Base-by-base conservation (phyloP, 1,139 yeast species). In the Geotrichum cucujoidarum region DNA sequence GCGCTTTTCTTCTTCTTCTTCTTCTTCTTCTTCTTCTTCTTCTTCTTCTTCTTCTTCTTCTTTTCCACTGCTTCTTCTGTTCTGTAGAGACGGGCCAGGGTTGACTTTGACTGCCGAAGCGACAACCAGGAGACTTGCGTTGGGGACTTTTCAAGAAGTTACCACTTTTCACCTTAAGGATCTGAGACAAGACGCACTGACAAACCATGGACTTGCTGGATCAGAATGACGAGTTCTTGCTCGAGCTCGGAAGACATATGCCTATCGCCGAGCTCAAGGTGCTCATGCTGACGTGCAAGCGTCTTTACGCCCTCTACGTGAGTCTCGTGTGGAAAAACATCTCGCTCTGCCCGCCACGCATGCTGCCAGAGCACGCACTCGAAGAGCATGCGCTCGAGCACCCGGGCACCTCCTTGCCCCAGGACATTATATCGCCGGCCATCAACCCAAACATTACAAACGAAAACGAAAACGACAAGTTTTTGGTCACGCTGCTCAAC, bases 321-420 rank as follows among this genome's bases (percentile, higher is more conserved):
- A 42, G 40, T 1, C 29, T 47, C 21, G 46, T 47, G 2, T 47
- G 50, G 50, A 41, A 42, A 17, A 36, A 47, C 33, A 47, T 47
- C 13, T 35, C 36, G 21, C 25, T 47, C 22, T 47, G 50, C 32
- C 50, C 50, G 7, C 50, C 47, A 4, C 43, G 50, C 13, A n/a
- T 47, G 43, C 36, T 47, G 22, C 50, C 50, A 10, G 41, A 47
- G 27, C 50, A 47, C 20, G 50, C 50, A 13, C 40, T 47, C 1
- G 50, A 47, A 17, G 50, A 47, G 38, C 50, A 47, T 30, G 50
- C 50, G 7, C 24, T 47, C 16, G 50, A 47, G 30, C 50, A 47
- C 30, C 50, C 50, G 3, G 50, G 50, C 7, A 47, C 50, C 2
- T 47, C 50, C 7, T 40, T 47, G 8, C 50, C 50, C 24, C 50